Conservation (phyloP, 2,329 filamentous ascomycete genomes). For the Arthrobotrys pseudoclavata region DNA sequence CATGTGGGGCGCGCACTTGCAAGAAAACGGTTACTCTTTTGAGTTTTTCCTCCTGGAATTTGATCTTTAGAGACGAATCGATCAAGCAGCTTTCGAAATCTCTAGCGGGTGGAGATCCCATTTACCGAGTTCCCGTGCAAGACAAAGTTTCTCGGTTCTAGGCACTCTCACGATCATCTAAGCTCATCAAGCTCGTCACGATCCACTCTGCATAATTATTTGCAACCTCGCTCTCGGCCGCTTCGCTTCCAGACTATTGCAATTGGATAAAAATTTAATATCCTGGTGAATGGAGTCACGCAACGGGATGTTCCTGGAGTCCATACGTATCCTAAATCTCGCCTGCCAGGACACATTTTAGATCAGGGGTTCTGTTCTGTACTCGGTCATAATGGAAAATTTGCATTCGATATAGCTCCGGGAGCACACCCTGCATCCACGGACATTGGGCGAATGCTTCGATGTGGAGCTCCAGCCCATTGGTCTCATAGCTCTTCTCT, state of each 20-base stretch:
- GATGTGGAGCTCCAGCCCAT: conserved; percentile 45
- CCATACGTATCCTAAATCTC: conserved; percentile 14
- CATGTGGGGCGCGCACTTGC: conserved; percentile 38
- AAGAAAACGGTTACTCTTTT: conserved; percentile 29
- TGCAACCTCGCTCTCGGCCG: conserved; percentile 37
- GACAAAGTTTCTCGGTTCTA: conserved; percentile 43
- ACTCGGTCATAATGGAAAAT: conserved; percentile 30
- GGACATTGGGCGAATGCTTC: conserved; percentile 42
- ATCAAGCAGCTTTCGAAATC: conserved; percentile 21
- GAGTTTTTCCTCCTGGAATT: conserved; percentile 33
- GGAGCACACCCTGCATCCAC: conserved; percentile 31
- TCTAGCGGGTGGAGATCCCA: conserved; percentile 46
- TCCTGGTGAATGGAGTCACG: conserved; percentile 36
- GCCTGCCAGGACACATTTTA: conserved; percentile 23
- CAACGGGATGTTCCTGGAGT: conserved; percentile 25
- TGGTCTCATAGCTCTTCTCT: conserved; percentile 23
- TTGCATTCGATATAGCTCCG: conserved; percentile 12
- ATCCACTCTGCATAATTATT: conserved; percentile 46
- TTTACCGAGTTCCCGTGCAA: conserved; percentile 54
- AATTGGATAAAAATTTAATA: conserved; percentile 54
- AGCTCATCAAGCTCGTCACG: conserved; percentile 54
- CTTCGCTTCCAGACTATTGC: conserved; percentile 57
- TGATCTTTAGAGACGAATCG: conserved; percentile 34
- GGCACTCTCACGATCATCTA: conserved; percentile 39
- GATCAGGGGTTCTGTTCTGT: conserved; percentile 22